Percentiles rank a stretch among this genome's conserved stretches.
phyloP scores from a whole-genome alignment of 805 yeast genomes.

The Priceomyces haplophilus region DNA sequence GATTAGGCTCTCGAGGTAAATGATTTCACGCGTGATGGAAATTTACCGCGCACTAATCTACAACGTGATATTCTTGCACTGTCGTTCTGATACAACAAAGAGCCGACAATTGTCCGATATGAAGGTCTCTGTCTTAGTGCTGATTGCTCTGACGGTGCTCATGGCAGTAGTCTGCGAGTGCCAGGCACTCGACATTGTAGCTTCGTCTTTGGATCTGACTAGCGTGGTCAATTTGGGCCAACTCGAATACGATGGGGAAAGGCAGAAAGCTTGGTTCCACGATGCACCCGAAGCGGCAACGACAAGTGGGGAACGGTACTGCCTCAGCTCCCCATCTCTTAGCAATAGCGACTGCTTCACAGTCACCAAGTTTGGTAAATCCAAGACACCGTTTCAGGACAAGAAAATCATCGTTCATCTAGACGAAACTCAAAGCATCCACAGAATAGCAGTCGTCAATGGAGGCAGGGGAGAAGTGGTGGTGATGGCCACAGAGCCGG shows the following conservation, averaged over 20 bases:
- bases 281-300: slow-evolving; percentile 1
- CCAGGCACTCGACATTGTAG: background rate
- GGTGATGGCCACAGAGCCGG: slow-evolving; percentile 7
- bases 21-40: too few species aligned
- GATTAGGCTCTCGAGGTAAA: too few species aligned
- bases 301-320: slow-evolving; percentile 11
- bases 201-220: background rate
- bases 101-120: background rate
- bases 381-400: slow-evolving; percentile 2
- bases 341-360: slow-evolving; percentile 31
- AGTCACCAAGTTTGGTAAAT: background rate
- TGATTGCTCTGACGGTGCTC: background rate
- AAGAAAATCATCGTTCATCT: slow-evolving; percentile 12
- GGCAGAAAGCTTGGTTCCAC: slow-evolving; percentile 9
- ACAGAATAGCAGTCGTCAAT: slow-evolving; percentile 2
- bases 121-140: background rate
- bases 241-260: slow-evolving; percentile 11
- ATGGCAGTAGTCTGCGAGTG: background rate
- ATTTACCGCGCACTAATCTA: too few species aligned
- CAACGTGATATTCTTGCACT: too few species aligned
- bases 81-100: too few species aligned
- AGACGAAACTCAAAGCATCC: slow-evolving; percentile 6
- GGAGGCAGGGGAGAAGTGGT: slow-evolving; percentile 6
- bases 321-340: slow-evolving; percentile 33
- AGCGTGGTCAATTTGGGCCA: slow-evolving; percentile 12